Conservation (phyloP, 108 stramenopile species). For the Cyclotella sp. region DNA sequence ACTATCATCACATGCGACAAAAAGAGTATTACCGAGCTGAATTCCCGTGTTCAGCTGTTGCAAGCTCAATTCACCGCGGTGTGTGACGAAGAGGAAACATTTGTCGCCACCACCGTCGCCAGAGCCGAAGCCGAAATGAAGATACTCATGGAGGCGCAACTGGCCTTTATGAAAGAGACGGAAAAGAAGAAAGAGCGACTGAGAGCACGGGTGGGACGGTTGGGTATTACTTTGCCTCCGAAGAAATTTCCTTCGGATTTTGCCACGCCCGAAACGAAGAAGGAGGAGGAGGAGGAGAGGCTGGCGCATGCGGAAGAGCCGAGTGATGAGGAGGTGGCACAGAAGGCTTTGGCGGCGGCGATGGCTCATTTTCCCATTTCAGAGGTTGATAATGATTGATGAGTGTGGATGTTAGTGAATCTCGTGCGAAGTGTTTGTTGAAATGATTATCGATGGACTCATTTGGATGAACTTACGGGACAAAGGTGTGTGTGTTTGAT, state of each 20-base stretch:
- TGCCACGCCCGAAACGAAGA: constrained; percentile 5
- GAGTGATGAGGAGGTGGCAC: constrained; percentile 35
- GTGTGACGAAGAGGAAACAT: constrained; percentile 39
- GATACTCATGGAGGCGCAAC: constrained; percentile 27
- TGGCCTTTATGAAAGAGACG: constrained; percentile 32
- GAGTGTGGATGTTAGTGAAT: no score
- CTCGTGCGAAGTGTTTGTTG: no score
- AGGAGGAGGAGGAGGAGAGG: constrained; percentile 3
- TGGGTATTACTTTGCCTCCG: constrained; percentile 36
- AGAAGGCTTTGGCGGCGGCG: constrained; percentile 45
- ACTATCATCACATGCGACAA: constrained; percentile 28
- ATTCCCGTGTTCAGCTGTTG: constrained; percentile 19
- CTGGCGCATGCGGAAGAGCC: constrained; percentile 15
- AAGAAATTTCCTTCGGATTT: constrained; percentile 24
- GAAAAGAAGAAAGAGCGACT: constrained; percentile 41
- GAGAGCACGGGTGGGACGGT: constrained; percentile 11
- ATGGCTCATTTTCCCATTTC: constrained; percentile 19
- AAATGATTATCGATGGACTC: no score
- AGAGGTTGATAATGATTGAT: neutral
- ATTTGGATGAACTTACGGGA: no score
- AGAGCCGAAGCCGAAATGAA: constrained; percentile 36
- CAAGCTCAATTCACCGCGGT: constrained; percentile 22
- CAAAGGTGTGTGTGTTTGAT: no score
- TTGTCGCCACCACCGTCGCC: constrained; percentile 27
- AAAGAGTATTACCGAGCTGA: constrained; percentile 36